Base-by-base conservation (phyloP, 192 early-diverging fungal genomes). In the Backusella tarrabulga region DNA sequence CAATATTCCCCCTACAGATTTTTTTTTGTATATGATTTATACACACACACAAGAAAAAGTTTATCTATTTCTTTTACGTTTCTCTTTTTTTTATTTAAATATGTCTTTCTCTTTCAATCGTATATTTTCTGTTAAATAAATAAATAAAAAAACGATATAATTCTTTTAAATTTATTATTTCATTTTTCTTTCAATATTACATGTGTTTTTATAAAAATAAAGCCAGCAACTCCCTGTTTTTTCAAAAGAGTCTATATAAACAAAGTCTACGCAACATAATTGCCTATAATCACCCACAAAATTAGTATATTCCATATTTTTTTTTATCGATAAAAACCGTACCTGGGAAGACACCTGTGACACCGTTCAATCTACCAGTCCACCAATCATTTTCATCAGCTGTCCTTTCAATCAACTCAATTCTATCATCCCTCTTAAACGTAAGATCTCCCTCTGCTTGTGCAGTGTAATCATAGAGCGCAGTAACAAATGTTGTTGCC, bases 371-470 rank as follows among this genome's bases (percentile, higher is more conserved):
- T 35, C 72, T 75, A 19, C 85, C 85, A 38, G 81, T 76, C 85
- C 85, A 86, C 85, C 85, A 86, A 76, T 80, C 81, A 70, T 86
- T 84, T 17, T 68, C 29, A 35, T 80, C 83, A 11, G 66, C 68
- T 8, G 83, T 82, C 54, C 71, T 74, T 52, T 86, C 71, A 7
- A 84, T 32, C 9, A 86, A 46, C 66, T 84, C 83, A 72, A 86
- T 86, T 3, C 54, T 52, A 70, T 86, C 85, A 67, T 79, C 83
- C 70, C 79, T 84, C 23, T 35, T 60, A 54, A 86, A 86, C 4
- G 54, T 74, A 44, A 86, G 76, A 73, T 86, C 85, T 6, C 77
- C 81, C 42, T 82, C 79, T 63, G 79, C 81, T 60, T 83, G 77
- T 23, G 81, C 85, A 2, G 68, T 23, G 50, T 76, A 86, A 66